Evolutionary conservation across 2,329 filamentous ascomycete species (phyloP).

Genomic region (Aspergillus pseudoglaucus): DNA sequence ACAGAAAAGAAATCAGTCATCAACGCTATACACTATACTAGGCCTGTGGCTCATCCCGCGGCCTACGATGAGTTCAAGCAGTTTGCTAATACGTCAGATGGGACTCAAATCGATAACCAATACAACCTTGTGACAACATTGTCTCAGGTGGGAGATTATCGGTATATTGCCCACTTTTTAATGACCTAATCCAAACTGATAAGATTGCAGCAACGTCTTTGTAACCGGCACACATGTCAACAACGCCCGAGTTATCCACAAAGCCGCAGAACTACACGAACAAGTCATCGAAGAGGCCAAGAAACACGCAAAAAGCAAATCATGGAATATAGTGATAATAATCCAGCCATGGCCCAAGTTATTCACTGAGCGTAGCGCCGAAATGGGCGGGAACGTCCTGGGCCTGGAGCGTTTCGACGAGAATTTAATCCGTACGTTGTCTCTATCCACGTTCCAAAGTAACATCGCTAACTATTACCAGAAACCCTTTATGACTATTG

Average conservation of each 20-base stretch:
- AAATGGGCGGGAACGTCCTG: slow-evolving; percentile 31
- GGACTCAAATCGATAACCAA: slow-evolving; percentile 10
- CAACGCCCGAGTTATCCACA: slow-evolving; percentile 10
- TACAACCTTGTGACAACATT: slow-evolving; percentile 14
- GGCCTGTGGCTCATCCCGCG: slow-evolving; percentile 7
- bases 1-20: slow-evolving; percentile 10
- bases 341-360: slow-evolving; percentile 40
- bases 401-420: slow-evolving; percentile 27
- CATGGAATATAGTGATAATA: slow-evolving; percentile 17
- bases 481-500: slow-evolving; percentile 16
- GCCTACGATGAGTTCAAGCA: slow-evolving; percentile 8
- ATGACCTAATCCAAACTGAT: neutral
- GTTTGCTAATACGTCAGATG: slow-evolving; percentile 10
- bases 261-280: slow-evolving; percentile 13
- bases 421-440: slow-evolving; percentile 16
- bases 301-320: slow-evolving; percentile 7
- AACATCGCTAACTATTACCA: slow-evolving; percentile 15
- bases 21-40: slow-evolving; percentile 7
- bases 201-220: slow-evolving; percentile 9
- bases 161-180: slow-evolving; percentile 2
- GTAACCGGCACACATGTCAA: slow-evolving; percentile 17
- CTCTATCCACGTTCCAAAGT: slow-evolving; percentile 1
- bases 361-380: slow-evolving; percentile 27
- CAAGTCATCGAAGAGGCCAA: slow-evolving; percentile 13
- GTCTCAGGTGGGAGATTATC: slow-evolving; percentile 12